Conservation (phyloP, 495 filamentous ascomycete genomes). For the Penicillium psychrofluorescens region DNA sequence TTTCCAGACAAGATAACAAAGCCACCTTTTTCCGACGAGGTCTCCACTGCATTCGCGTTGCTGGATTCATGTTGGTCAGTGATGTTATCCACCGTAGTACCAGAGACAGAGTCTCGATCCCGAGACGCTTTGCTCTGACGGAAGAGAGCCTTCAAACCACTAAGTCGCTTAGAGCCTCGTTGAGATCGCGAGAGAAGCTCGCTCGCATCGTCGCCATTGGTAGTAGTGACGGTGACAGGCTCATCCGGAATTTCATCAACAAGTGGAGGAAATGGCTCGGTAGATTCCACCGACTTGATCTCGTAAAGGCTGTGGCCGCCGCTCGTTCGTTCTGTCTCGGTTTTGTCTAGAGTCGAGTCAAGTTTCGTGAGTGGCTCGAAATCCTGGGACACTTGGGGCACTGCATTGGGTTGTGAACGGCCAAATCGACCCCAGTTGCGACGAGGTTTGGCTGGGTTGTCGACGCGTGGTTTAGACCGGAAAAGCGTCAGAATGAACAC, state of each 20-base stretch:
- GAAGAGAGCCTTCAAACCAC: slow-evolving; percentile 6
- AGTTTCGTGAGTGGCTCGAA: neutral
- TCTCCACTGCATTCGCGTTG: neutral
- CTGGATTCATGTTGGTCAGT: neutral
- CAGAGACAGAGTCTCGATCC: neutral
- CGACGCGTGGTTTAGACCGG: neutral
- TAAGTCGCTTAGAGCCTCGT: slow-evolving; percentile 9
- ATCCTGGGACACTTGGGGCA: no score
- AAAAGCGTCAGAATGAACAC: slow-evolving; percentile 10
- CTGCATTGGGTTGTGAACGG: slow-evolving; percentile 2
- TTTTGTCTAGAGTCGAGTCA: no score
- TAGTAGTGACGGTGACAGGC: neutral
- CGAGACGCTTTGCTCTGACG: slow-evolving; percentile 1
- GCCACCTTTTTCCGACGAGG: neutral
- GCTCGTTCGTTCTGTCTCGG: neutral
- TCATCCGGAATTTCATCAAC: neutral
- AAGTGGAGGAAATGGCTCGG: neutral
- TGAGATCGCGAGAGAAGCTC: neutral
- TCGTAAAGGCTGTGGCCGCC: neutral
- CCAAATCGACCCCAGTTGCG: slow-evolving; percentile 3
- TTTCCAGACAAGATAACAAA: slow-evolving; percentile 1
- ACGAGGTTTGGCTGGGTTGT: slow-evolving; percentile 1
- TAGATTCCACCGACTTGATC: neutral
- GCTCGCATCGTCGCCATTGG: neutral
- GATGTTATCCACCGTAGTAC: neutral